Percentiles rank a stretch among this genome's conserved stretches.
Evolutionary conservation across 169 alveolate species (phyloP).

Genomic region (Plasmodium inui): DNA sequence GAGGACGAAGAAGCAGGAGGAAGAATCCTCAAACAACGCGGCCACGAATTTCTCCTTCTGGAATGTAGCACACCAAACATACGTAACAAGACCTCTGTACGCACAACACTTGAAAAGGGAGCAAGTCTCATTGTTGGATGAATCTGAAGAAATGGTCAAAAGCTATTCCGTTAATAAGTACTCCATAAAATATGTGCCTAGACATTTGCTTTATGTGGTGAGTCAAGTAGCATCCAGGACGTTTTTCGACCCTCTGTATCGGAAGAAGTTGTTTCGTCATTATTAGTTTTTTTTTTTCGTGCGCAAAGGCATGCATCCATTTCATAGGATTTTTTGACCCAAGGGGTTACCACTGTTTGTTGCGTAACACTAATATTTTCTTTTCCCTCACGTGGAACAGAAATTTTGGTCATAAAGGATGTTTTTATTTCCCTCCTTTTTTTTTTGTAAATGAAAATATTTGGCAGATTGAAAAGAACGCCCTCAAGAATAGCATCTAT

Average conservation of each 20-base stretch:
- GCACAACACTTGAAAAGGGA: constrained; percentile 36
- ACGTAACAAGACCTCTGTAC: constrained; percentile 63
- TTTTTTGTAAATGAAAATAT: neutral
- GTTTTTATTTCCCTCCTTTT: neutral
- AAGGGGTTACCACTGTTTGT: no score
- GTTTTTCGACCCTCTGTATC: constrained; percentile 63
- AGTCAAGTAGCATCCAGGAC: constrained; percentile 72
- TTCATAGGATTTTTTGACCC: no score
- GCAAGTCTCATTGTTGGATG: constrained; percentile 38
- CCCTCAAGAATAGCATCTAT: neutral
- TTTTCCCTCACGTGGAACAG: neutral
- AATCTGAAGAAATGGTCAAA: constrained; percentile 74
- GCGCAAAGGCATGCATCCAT: no score
- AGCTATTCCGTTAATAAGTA: constrained; percentile 43
- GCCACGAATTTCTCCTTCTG: constrained; percentile 44
- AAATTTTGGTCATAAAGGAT: neutral
- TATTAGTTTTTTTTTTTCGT: constrained; percentile 4
- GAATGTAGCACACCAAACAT: constrained; percentile 58
- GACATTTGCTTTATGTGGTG: constrained; percentile 62
- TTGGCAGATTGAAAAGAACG: neutral
- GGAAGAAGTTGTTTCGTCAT: constrained; percentile 53
- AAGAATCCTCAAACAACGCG: neutral
- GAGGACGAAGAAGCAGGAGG: constrained; percentile 8
- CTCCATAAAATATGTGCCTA: constrained; percentile 68
- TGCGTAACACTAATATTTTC: neutral